Conservation (phyloP, 768 basidiomycete species). For the Royoungia palumana region DNA sequence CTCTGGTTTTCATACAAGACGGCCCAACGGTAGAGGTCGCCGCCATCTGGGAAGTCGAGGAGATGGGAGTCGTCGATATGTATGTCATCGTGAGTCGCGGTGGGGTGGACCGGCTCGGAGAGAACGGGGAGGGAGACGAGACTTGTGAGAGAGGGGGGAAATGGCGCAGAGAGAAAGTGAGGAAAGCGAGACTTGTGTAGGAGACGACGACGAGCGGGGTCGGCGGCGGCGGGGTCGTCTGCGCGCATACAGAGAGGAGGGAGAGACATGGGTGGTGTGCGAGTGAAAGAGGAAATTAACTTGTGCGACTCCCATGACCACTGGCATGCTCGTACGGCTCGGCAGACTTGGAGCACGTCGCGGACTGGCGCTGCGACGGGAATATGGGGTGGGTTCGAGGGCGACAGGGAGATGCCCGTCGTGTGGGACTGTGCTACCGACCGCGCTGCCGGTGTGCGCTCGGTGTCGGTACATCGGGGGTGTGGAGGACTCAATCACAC, state of each 20-base stretch:
- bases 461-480: constrained; percentile 66
- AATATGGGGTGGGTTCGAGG: not conserved
- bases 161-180: constrained; percentile 32
- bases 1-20: constrained; percentile 80
- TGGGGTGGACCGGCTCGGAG: not conserved
- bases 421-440: constrained; percentile 58
- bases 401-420: constrained; percentile 47
- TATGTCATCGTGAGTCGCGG: constrained; percentile 23
- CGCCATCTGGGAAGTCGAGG: constrained; percentile 29
- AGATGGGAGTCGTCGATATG: constrained; percentile 26
- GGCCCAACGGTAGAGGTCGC: constrained; percentile 72
- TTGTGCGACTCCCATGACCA: constrained; percentile 5
- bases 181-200: constrained; percentile 34
- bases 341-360: constrained; percentile 7
- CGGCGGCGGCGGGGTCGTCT: constrained; percentile 42
- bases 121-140: not conserved
- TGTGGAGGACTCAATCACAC: constrained; percentile 51
- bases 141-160: constrained; percentile 16
- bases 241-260: constrained; percentile 36
- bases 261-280: constrained; percentile 22
- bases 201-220: constrained; percentile 48
- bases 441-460: constrained; percentile 69
- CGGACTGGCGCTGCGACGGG: constrained; percentile 15
- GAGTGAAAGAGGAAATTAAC: constrained; percentile 1
- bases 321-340: constrained; percentile 16